These are phyloP conservation scores for Lithospermum erythrorhizon DNA, from an alignment of 257 asterid genomes.

Conservation along the genomic window DNA sequence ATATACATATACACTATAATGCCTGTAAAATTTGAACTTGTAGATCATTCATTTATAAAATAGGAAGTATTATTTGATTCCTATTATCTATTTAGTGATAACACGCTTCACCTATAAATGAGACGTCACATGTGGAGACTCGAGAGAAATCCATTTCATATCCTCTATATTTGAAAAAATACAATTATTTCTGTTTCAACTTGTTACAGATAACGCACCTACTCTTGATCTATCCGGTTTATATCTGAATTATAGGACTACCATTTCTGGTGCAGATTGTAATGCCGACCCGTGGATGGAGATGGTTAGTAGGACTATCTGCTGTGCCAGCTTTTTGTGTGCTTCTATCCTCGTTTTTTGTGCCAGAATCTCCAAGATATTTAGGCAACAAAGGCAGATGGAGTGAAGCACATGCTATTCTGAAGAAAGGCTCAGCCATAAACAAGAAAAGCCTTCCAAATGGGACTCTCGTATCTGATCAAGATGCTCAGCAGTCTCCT, in stretches of 20 bases:
- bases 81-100: not conserved
- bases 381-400: slow-evolving; percentile 21
- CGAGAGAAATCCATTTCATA: too few species aligned
- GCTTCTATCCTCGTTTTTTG: slow-evolving; percentile 14
- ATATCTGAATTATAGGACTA: not conserved
- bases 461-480: slow-evolving; percentile 21
- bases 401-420: slow-evolving; percentile 16
- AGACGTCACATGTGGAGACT: too few species aligned
- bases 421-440: slow-evolving; percentile 17
- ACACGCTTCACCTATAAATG: too few species aligned
- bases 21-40: too few species aligned
- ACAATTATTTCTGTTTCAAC: too few species aligned
- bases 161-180: too few species aligned
- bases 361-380: slow-evolving; percentile 31
- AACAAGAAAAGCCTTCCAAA: slow-evolving; percentile 23
- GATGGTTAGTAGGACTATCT: slow-evolving; percentile 32
- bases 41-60: not conserved
- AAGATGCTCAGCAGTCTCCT: slow-evolving; percentile 9
- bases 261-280: slow-evolving; percentile 16
- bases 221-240: not conserved
- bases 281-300: slow-evolving; percentile 37
- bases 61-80: not conserved
- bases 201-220: not conserved
- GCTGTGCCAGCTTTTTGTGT: slow-evolving; percentile 21
- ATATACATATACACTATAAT: not conserved